Percentiles rank a stretch among this genome's conserved stretches.
Conservation (phyloP, 768 basidiomycete species). For the Phlebiopsis flavidoalba region DNA sequence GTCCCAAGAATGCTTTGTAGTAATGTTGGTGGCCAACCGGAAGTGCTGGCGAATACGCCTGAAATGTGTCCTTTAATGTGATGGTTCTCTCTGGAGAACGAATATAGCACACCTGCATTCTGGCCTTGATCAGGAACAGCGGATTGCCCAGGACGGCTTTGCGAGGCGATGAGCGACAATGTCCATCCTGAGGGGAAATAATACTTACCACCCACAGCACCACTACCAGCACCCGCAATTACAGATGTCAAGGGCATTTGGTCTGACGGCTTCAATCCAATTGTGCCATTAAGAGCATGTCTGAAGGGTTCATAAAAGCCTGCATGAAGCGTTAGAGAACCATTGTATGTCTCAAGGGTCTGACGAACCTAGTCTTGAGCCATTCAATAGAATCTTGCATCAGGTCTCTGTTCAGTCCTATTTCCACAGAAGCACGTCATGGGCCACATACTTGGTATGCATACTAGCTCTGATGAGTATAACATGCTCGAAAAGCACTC, state of each 20-base stretch:
- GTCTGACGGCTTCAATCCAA: conserved; percentile 59
- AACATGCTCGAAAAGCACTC: not conserved
- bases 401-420: not conserved
- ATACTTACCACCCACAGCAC: conserved; percentile 78
- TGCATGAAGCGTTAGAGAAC: conserved; percentile 21
- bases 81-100: not conserved
- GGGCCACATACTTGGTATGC: conserved; percentile 73
- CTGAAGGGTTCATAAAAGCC: conserved; percentile 97
- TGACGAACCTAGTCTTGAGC: conserved; percentile 72
- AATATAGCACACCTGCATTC: conserved; percentile 72
- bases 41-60: conserved; percentile 92
- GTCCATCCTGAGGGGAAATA: not conserved
- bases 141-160: conserved; percentile 81
- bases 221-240: conserved; percentile 83
- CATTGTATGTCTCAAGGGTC: conserved; percentile 2
- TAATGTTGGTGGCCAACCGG: conserved; percentile 94
- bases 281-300: conserved; percentile 54
- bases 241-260: conserved; percentile 76
- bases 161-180: not conserved
- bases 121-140: conserved; percentile 91
- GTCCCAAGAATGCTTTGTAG: conserved; percentile 56
- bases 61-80: not conserved
- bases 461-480: conserved; percentile 49
- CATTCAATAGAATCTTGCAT: conserved; percentile 81
- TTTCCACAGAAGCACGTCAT: not conserved